Evolutionary conservation across 257 asterid genomes (phyloP).

Genomic region (Fraxinus anomala): DNA sequence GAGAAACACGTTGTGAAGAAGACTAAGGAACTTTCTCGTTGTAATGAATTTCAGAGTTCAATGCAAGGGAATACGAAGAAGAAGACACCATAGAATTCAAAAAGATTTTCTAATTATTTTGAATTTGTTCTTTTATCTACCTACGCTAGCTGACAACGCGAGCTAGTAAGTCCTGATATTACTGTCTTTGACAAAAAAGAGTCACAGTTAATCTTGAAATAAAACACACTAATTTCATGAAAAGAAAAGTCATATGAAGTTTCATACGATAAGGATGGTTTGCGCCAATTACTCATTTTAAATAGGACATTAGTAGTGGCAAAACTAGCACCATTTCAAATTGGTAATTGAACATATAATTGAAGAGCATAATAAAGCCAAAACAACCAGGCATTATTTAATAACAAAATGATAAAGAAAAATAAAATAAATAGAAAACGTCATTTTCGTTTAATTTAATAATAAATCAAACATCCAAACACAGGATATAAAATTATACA

Average conservation of each 20-base stretch:
- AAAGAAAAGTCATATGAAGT: too few species aligned
- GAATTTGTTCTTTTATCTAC: too few species aligned
- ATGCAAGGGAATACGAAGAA: constrained; percentile 26
- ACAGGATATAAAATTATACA: too few species aligned
- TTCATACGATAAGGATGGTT: too few species aligned
- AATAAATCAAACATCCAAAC: background rate
- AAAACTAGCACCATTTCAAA: constrained; percentile 19
- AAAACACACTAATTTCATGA: too few species aligned
- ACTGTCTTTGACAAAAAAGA: too few species aligned
- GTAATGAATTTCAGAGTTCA: constrained; percentile 20
- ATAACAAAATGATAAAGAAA: background rate
- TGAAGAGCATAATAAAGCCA: background rate
- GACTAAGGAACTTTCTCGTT: background rate
- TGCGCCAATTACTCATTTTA: background rate
- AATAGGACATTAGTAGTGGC: constrained; percentile 22
- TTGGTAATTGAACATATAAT: background rate
- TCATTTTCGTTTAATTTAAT: background rate
- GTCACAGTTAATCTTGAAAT: too few species aligned
- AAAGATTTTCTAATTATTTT: background rate
- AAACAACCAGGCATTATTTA: background rate
- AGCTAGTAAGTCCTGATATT: too few species aligned
- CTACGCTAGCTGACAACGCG: too few species aligned
- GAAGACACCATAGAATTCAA: constrained; percentile 40
- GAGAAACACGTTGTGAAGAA: background rate
- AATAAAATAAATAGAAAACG: background rate